These are phyloP conservation scores for Lagenidium giganteum DNA, from an alignment of 352 stramenopile genomes.

Conservation along the genomic window DNA sequence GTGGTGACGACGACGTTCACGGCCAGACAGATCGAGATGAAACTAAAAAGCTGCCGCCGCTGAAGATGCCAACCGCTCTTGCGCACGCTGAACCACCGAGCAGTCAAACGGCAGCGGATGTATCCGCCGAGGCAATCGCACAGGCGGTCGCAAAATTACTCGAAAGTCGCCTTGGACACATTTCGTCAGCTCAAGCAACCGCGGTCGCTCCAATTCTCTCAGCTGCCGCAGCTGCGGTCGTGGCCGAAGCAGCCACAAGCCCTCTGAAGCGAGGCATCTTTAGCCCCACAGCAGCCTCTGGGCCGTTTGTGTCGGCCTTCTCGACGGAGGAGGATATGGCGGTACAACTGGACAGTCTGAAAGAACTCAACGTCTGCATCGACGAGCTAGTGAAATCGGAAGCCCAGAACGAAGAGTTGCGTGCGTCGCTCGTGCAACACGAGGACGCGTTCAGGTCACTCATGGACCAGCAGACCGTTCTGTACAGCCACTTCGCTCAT, in stretches of 20 bases:
- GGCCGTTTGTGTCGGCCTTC: conserved; percentile 31
- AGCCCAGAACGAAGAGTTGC: conserved; percentile 42
- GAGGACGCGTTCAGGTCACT: conserved; percentile 49
- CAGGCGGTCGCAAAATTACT: conserved; percentile 21
- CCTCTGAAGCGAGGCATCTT: not conserved
- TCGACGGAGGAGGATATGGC: conserved; percentile 55
- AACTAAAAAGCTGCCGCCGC: not conserved
- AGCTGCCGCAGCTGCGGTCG: conserved; percentile 23
- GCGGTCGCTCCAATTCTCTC: not conserved
- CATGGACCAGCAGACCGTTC: conserved; percentile 66
- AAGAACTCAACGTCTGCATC: conserved; percentile 61
- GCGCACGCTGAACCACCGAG: not conserved
- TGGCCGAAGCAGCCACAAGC: conserved; percentile 22
- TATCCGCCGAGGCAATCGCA: conserved; percentile 14
- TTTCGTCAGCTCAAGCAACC: conserved; percentile 6
- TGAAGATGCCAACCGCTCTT: too few relatives aligned
- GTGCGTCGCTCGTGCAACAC: conserved; percentile 33
- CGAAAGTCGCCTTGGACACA: conserved; percentile 12
- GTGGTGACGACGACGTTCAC: conserved; percentile 8
- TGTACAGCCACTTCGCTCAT: conserved; percentile 73
- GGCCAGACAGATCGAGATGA: not conserved
- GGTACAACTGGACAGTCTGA: conserved; percentile 50
- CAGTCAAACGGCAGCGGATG: not conserved
- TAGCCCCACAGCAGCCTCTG: not conserved
- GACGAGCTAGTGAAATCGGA: conserved; percentile 52